phyloP scores from a whole-genome alignment of 2,329 filamentous ascomycete species.

The Claviceps quebecensis region DNA sequence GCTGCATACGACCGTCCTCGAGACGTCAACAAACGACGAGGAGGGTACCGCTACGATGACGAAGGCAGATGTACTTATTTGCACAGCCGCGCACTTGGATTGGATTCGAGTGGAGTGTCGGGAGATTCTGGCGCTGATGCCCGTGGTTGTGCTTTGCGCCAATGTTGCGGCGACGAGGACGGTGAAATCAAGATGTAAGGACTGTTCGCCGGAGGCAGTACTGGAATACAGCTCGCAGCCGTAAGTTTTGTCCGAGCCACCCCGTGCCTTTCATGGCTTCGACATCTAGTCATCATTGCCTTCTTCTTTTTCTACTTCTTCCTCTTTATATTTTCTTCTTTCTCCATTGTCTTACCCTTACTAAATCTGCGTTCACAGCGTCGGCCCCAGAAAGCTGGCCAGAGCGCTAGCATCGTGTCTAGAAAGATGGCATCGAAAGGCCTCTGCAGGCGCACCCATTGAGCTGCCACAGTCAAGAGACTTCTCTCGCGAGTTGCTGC shows the following conservation, averaged over 20 bases:
- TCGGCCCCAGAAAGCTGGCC: conserved; percentile 22
- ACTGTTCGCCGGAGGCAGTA: conserved; percentile 7
- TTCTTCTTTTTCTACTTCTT: not conserved
- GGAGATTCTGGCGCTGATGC: conserved; percentile 1
- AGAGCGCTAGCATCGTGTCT: conserved; percentile 1
- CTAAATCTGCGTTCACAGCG: conserved; percentile 8
- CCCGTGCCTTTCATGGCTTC: no score
- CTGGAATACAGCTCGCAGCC: conserved; percentile 24
- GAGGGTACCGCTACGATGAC: not conserved
- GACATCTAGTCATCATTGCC: no score
- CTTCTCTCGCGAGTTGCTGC: not conserved
- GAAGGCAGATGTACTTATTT: conserved; percentile 15
- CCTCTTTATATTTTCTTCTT: not conserved
- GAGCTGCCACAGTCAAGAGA: not conserved
- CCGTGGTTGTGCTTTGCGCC: conserved; percentile 20
- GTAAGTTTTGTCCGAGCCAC: conserved; percentile 13
- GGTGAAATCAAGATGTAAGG: not conserved
- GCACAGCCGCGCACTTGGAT: conserved; percentile 2
- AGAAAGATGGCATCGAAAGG: not conserved
- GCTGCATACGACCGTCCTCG: conserved; percentile 18
- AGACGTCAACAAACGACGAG: conserved; percentile 2
- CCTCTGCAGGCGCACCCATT: no score
- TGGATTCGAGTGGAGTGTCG: not conserved
- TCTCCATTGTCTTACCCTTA: not conserved
- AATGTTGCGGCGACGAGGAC: conserved; percentile 15